phyloP scores from a whole-genome alignment of 768 basidiomycete species.

The Mycena pura region DNA sequence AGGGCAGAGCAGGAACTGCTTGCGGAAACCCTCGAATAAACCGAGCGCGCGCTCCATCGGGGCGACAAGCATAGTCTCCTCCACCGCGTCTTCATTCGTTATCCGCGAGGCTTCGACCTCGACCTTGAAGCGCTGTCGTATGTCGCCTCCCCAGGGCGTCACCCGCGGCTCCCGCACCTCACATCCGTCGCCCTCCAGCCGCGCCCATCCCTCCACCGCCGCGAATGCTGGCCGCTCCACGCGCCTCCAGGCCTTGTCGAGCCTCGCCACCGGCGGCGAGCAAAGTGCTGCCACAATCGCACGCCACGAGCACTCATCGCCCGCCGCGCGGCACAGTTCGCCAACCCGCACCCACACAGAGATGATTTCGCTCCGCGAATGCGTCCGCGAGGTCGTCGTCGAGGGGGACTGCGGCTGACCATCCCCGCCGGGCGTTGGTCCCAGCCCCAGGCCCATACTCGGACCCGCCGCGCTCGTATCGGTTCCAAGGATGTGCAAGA shows the following conservation, averaged over 20 bases:
- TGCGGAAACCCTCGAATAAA: conserved; percentile 61
- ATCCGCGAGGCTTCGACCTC: conserved; percentile 53
- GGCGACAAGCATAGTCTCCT: conserved; percentile 50
- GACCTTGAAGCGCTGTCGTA: conserved; percentile 52
- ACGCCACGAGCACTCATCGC: conserved; percentile 82
- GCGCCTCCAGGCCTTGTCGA: conserved; percentile 83
- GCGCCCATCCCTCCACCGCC: conserved; percentile 73
- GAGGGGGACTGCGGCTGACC: background rate
- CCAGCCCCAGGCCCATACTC: conserved; percentile 22
- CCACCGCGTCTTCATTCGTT: conserved; percentile 40
- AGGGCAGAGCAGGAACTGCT: conserved; percentile 58
- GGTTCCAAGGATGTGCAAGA: conserved; percentile 72
- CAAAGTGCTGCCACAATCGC: conserved; percentile 77
- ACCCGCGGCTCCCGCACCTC: conserved; percentile 51
- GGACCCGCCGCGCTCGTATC: conserved; percentile 53
- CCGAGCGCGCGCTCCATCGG: conserved; percentile 48
- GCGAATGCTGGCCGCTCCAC: conserved; percentile 65
- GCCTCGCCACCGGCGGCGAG: conserved; percentile 73
- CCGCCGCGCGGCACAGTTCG: conserved; percentile 72
- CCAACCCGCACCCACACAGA: conserved; percentile 76
- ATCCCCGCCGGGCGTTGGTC: background rate
- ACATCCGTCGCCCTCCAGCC: conserved; percentile 45
- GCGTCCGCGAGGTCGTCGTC: conserved; percentile 57
- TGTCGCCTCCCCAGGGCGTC: conserved; percentile 76
- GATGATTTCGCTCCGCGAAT: conserved; percentile 76